Conservation (phyloP, 2,329 filamentous ascomycete genomes). For the Arthrocladium fulminans region DNA sequence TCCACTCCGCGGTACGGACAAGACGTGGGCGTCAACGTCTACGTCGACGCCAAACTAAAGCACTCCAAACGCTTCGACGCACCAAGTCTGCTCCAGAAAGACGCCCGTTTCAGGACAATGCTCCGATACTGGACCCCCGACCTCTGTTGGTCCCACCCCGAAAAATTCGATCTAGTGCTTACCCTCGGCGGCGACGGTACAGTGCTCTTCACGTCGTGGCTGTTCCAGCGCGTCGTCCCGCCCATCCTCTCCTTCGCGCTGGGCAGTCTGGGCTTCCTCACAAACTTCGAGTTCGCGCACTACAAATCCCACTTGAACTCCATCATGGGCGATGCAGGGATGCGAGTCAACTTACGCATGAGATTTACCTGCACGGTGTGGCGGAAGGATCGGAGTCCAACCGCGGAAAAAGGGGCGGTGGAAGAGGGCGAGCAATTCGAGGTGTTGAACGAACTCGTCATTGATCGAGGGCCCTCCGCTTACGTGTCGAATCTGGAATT, state of each 20-base stretch:
- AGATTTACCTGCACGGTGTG: conserved; percentile 97
- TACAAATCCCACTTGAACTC: conserved; percentile 81
- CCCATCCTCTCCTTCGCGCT: conserved; percentile 86
- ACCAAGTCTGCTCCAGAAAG: conserved; percentile 59
- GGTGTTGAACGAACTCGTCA: conserved; percentile 95
- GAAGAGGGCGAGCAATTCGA: conserved; percentile 94
- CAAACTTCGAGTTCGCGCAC: conserved; percentile 87
- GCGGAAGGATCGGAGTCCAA: conserved; percentile 49
- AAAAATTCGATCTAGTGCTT: conserved; percentile 92
- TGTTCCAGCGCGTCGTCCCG: conserved; percentile 91
- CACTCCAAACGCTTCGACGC: conserved; percentile 82
- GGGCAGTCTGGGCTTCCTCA: conserved; percentile 87
- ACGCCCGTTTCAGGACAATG: conserved; percentile 71
- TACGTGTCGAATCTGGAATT: conserved; percentile 96
- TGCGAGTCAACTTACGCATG: conserved; percentile 97
- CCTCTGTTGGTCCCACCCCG: conserved; percentile 84
- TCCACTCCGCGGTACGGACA: conserved; percentile 81
- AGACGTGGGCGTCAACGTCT: conserved; percentile 88
- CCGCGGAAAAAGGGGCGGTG: conserved; percentile 47
- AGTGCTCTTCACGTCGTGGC: conserved; percentile 89
- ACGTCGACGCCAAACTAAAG: conserved; percentile 91
- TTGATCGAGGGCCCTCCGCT: conserved; percentile 89
- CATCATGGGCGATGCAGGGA: conserved; percentile 87
- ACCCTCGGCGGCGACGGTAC: conserved; percentile 94
- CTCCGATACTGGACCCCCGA: conserved; percentile 94